Percentiles rank a stretch among this genome's conserved stretches.
phyloP scores from a whole-genome alignment of 768 basidiomycete species.

The Boletus insuetus region DNA sequence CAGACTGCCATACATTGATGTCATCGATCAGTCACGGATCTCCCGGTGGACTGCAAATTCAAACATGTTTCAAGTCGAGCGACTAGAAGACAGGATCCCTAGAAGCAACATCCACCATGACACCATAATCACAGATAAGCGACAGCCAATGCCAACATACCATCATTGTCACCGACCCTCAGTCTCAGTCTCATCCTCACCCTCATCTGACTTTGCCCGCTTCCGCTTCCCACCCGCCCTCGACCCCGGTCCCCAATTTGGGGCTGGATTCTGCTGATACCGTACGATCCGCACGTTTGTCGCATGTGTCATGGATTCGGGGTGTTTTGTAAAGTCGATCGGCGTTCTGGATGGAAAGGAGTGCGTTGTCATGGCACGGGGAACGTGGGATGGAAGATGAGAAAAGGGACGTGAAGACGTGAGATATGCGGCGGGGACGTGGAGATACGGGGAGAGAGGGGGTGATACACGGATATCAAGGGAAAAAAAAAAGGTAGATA shows the following conservation, averaged over 20 bases:
- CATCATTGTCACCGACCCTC: not conserved
- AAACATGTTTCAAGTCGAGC: too few species aligned
- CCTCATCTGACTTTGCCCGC: conserved; percentile 26
- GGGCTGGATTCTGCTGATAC: conserved; percentile 89
- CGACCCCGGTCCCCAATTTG: conserved; percentile 88
- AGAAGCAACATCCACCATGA: too few species aligned
- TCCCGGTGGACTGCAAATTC: too few species aligned
- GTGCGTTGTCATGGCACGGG: not conserved
- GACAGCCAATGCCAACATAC: not conserved
- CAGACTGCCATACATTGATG: too few species aligned
- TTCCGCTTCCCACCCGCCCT: conserved; percentile 48
- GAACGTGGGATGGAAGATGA: too few species aligned
- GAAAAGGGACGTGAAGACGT: too few species aligned
- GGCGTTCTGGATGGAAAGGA: conserved; percentile 30
- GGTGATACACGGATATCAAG: too few species aligned
- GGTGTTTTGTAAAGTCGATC: conserved; percentile 79
- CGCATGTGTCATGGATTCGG: conserved; percentile 55
- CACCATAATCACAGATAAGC: too few species aligned
- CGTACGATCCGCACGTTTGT: conserved; percentile 76
- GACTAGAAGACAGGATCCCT: too few species aligned
- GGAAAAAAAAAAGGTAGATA: not conserved
- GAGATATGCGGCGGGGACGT: too few species aligned
- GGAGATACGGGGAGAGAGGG: too few species aligned
- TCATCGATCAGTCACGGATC: too few species aligned
- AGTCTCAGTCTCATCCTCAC: not conserved